phyloP scores from a whole-genome alignment of 139 green algal species.

The Asterochloris erici region DNA sequence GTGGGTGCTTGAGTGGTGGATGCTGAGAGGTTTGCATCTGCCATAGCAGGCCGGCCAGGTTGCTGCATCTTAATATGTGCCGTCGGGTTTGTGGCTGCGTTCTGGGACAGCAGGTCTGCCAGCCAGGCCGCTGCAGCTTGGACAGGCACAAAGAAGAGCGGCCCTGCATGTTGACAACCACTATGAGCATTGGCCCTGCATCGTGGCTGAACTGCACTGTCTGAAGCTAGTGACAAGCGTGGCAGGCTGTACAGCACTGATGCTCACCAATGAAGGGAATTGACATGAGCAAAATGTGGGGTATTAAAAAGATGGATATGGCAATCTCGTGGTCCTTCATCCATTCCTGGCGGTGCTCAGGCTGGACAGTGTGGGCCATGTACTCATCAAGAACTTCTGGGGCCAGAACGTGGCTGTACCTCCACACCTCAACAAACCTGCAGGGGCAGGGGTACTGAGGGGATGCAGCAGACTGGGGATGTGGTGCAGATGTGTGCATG shows the following conservation, averaged over 20 bases:
- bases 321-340: constrained; percentile 13
- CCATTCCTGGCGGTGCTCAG: not conserved
- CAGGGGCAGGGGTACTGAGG: not conserved
- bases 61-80: not conserved
- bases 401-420: not conserved
- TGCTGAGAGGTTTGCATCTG: too few species aligned
- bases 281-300: constrained; percentile 16
- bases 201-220: too few species aligned
- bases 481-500: too few species aligned
- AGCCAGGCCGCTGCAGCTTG: constrained; percentile 20
- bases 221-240: too few species aligned
- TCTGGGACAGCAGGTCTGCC: constrained; percentile 7
- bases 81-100: not conserved
- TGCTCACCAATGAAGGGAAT: constrained; percentile 5
- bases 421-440: constrained; percentile 14
- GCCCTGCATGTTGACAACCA: not conserved
- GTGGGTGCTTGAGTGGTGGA: too few species aligned
- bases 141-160: constrained; percentile 17
- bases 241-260: too few species aligned
- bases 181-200: too few species aligned
- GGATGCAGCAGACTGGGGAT: too few species aligned
- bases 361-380: not conserved
- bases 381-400: constrained; percentile 17
- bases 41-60: too few species aligned
- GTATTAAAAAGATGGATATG: constrained; percentile 15